A percentile compares a stretch with the other conserved stretches of the same genome.
Evolutionary conservation across 768 basidiomycete species (phyloP).

Genomic region (Fomitopsis serialis): DNA sequence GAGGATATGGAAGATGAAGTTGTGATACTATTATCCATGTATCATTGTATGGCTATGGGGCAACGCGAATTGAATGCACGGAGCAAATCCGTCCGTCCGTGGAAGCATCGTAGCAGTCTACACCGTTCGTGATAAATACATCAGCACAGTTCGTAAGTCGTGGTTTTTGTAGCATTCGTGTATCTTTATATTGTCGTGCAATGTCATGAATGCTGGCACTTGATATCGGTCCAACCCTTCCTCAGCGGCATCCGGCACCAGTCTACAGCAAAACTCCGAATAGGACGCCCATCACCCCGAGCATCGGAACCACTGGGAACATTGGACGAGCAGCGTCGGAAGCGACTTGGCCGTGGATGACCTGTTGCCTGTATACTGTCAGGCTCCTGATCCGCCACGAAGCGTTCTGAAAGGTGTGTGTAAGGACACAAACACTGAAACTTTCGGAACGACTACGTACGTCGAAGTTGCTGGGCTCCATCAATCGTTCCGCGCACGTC

Average conservation of each 20-base stretch:
- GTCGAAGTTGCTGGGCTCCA: constrained; percentile 67
- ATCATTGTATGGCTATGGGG: not conserved
- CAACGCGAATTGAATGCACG: too few relatives aligned
- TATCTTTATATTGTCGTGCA: too few relatives aligned
- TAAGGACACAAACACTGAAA: too few relatives aligned
- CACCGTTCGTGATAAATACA: too few relatives aligned
- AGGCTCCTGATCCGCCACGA: constrained; percentile 77
- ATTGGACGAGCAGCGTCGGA: not conserved
- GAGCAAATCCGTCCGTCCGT: too few relatives aligned
- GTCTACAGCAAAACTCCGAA: not conserved
- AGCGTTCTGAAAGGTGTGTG: constrained; percentile 48
- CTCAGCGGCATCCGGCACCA: not conserved
- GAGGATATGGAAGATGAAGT: constrained; percentile 51
- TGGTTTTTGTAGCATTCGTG: too few relatives aligned
- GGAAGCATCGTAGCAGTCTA: too few relatives aligned
- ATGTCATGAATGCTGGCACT: too few relatives aligned
- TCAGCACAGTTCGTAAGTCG: too few relatives aligned
- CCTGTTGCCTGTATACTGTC: constrained; percentile 65
- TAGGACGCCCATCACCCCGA: not conserved
- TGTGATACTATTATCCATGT: constrained; percentile 29
- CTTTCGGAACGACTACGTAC: too few relatives aligned
- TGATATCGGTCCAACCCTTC: too few relatives aligned
- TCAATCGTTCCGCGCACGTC: constrained; percentile 56
- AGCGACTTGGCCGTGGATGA: constrained; percentile 31
- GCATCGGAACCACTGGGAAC: not conserved